These are phyloP conservation scores for Metschnikowia vanudenii DNA, from an alignment of 805 yeast species.

Conservation along the genomic window DNA sequence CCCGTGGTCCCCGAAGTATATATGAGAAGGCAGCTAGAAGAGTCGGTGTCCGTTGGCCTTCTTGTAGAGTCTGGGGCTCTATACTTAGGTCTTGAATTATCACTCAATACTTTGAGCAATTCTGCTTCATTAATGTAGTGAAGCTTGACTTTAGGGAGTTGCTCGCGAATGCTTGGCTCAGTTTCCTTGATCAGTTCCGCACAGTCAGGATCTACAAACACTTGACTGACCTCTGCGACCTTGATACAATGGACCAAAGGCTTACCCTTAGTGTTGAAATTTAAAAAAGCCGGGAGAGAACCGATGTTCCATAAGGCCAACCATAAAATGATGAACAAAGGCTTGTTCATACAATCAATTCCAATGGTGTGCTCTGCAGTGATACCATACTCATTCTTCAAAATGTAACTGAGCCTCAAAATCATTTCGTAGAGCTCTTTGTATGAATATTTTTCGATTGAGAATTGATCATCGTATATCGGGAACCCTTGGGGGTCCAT, in stretches of 20 bases:
- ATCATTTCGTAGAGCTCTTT: slow-evolving; percentile 64
- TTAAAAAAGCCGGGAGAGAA: slow-evolving; percentile 82
- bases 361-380: slow-evolving; percentile 68
- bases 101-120: slow-evolving; percentile 41
- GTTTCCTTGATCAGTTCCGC: slow-evolving; percentile 51
- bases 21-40: slow-evolving; percentile 66
- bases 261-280: slow-evolving; percentile 70
- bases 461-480: slow-evolving; percentile 54
- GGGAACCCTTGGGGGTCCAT: slow-evolving; percentile 33
- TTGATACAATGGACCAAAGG: slow-evolving; percentile 80
- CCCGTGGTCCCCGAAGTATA: slow-evolving; percentile 97
- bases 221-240: slow-evolving; percentile 59
- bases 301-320: slow-evolving; percentile 89
- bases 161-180: slow-evolving; percentile 36
- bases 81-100: slow-evolving; percentile 45
- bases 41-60: slow-evolving; percentile 56
- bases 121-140: slow-evolving; percentile 52
- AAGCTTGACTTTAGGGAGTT: slow-evolving; percentile 39
- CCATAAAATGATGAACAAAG: slow-evolving; percentile 78
- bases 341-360: slow-evolving; percentile 76
- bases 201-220: slow-evolving; percentile 75
- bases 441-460: slow-evolving; percentile 65
- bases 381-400: slow-evolving; percentile 63
- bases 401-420: slow-evolving; percentile 61
- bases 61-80: slow-evolving; percentile 58